Evolutionary conservation across 768 basidiomycete species (phyloP).

Genomic region (Cystobasidium onofrii): DNA sequence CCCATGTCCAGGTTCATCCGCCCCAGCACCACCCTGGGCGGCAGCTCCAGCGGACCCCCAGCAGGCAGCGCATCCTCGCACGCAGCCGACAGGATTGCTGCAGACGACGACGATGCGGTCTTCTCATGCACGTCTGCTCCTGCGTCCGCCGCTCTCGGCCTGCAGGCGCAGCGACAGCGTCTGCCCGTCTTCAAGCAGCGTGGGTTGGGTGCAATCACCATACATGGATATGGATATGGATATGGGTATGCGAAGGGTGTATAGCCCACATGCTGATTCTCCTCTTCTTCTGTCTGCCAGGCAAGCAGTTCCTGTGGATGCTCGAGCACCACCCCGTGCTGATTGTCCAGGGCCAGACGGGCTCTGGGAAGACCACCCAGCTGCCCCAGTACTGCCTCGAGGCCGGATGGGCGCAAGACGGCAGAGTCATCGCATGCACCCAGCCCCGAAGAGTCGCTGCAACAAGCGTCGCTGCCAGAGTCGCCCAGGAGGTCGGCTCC

Average conservation of each 20-base stretch:
- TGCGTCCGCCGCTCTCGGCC: constrained; percentile 51
- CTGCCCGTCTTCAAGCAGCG: constrained; percentile 88
- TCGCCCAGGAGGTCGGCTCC: constrained; percentile 83
- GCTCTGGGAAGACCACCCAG: constrained; percentile 96
- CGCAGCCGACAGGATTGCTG: background rate
- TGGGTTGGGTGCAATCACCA: constrained; percentile 46
- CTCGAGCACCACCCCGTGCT: constrained; percentile 65
- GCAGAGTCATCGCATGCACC: constrained; percentile 80
- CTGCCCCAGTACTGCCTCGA: constrained; percentile 90
- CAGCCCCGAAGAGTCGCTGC: constrained; percentile 90
- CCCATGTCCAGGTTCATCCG: background rate
- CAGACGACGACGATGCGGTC: background rate
- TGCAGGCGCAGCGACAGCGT: constrained; percentile 67
- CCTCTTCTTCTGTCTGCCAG: constrained; percentile 47
- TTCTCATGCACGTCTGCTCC: background rate
- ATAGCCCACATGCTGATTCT: background rate
- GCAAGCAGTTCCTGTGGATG: constrained; percentile 68
- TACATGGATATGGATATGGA: no score
- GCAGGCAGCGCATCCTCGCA: no score
- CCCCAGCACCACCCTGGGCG: background rate
- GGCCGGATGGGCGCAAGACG: constrained; percentile 79
- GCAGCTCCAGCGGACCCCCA: background rate
- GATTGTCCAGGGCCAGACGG: constrained; percentile 85
- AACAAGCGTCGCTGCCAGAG: constrained; percentile 82
- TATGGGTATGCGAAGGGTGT: background rate